These are phyloP conservation scores for Rossbeevera mucosa DNA, from an alignment of 768 basidiomycete genomes.

Conservation along the genomic window DNA sequence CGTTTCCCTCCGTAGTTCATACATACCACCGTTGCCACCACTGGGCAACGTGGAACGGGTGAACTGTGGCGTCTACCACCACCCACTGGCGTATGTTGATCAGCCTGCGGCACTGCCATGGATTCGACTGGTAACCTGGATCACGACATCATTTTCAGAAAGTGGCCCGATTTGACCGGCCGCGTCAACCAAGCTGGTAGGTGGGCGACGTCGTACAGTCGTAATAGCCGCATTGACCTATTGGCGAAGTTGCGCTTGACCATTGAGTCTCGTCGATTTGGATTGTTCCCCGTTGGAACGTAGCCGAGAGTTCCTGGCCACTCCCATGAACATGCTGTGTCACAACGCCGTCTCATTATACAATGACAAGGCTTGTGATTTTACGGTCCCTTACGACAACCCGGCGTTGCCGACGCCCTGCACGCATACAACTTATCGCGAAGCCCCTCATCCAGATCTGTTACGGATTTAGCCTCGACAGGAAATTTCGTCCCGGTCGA, in stretches of 20 bases:
- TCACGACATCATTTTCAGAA: neutral
- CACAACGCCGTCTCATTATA: neutral
- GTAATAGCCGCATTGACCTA: neutral
- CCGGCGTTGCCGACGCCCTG: conserved; percentile 14
- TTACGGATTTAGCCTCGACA: conserved; percentile 9
- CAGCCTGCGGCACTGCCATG: neutral
- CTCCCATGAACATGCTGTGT: neutral
- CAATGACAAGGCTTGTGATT: neutral
- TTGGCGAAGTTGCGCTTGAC: neutral
- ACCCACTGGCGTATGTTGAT: conserved; percentile 14
- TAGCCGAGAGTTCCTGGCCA: neutral
- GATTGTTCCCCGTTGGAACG: neutral
- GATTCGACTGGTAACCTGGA: neutral
- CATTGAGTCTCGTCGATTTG: neutral
- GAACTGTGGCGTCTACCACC: neutral
- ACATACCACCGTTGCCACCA: conserved; percentile 12
- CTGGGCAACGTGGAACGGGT: neutral
- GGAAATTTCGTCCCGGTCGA: conserved; percentile 11
- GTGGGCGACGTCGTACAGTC: neutral
- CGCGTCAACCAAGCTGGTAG: neutral
- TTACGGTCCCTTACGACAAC: conserved; percentile 23
- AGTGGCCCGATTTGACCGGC: neutral
- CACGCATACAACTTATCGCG: conserved; percentile 17
- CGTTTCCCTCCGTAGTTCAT: conserved; percentile 13
- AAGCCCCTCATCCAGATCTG: conserved; percentile 3